Conservation (phyloP, 2,329 filamentous ascomycete species). For the Penicillium sp. region DNA sequence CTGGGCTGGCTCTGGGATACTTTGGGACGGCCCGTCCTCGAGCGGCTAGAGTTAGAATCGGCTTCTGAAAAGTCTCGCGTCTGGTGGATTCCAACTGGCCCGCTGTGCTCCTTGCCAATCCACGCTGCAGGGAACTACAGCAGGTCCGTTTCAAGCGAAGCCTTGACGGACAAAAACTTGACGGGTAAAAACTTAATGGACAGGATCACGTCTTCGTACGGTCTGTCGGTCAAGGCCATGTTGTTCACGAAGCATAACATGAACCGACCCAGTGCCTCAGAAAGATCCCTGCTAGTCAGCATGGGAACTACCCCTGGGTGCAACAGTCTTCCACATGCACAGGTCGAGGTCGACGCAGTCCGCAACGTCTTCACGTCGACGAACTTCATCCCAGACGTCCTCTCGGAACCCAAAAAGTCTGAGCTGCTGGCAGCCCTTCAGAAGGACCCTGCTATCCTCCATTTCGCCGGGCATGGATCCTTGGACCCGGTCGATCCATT, state of each 20-base stretch:
- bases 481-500: slow-evolving; percentile 27
- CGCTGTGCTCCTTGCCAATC: slow-evolving; percentile 27
- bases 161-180: too few species aligned
- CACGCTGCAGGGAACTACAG: slow-evolving; percentile 33
- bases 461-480: slow-evolving; percentile 40
- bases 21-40: neutral
- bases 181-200: too few species aligned
- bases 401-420: neutral
- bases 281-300: slow-evolving; percentile 25
- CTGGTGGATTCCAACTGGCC: slow-evolving; percentile 35
- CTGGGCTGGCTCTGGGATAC: neutral
- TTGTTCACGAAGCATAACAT: slow-evolving; percentile 20
- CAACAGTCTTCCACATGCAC: slow-evolving; percentile 16
- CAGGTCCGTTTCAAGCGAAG: slow-evolving; percentile 12
- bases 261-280: neutral
- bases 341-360: slow-evolving; percentile 16
- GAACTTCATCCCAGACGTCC: neutral
- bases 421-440: slow-evolving; percentile 14
- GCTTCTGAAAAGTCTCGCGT: slow-evolving; percentile 24
- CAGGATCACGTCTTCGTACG: slow-evolving; percentile 39
- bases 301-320: slow-evolving; percentile 26
- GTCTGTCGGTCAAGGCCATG: slow-evolving; percentile 32
- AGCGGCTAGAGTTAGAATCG: slow-evolving; percentile 19
- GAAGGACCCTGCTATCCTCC: slow-evolving; percentile 32
- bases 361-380: neutral